Evolutionary conservation across 1,284 basidiomycete genomes (phyloP), one percentile per base, ranked within the genome.

Genomic region (Heterobasidion parviporum): DNA sequence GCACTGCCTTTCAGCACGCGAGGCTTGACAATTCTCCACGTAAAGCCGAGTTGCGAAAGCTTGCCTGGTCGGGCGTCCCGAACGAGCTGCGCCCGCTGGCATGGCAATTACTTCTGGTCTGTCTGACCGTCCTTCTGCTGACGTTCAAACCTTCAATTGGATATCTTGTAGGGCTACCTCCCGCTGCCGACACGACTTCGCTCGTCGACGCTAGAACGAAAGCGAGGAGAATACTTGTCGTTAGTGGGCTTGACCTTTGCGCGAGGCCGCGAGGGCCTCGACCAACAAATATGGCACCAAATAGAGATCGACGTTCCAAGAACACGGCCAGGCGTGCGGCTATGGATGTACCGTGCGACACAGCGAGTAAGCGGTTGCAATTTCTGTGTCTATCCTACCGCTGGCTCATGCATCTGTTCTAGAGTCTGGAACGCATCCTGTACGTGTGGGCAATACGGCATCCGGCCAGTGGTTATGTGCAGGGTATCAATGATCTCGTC

Each of bases 381-480:
- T 53, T 43, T 41, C 38, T 46, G 62, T 61, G 26, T 48, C n/a
- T 18, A 46, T 44, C 44, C 32, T 14, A 34, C 14, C 14, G 62
- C 32, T 18, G 1, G 14, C 20, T 35, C 14, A n/a, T n/a, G 10
- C 16, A 16, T 35, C 20, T n/a, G 26, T 45, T 8, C 53, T 69
- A 94, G 89, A 87, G 90, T 64, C 75, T 98, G 45, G 94, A 98
- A 70, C 81, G 93, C 54, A 94, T 98, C 59, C 74, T 98, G 35
- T 98, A 98, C 64, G 93, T 98, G 16, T 98, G 94, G 94, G 95
- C 95, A 8, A 96, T 98, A 64, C 82, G 95, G 59, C 95, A 98
- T 74, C 94, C 94, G 1, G 94, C 95, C 0, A 93, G 89, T 61
- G 94, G 94, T 9, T 98, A 98, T 69, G 94, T 98, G 8, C 94